Conservation (phyloP, 2,329 filamentous ascomycete genomes). For the Colletotrichum sp. region DNA sequence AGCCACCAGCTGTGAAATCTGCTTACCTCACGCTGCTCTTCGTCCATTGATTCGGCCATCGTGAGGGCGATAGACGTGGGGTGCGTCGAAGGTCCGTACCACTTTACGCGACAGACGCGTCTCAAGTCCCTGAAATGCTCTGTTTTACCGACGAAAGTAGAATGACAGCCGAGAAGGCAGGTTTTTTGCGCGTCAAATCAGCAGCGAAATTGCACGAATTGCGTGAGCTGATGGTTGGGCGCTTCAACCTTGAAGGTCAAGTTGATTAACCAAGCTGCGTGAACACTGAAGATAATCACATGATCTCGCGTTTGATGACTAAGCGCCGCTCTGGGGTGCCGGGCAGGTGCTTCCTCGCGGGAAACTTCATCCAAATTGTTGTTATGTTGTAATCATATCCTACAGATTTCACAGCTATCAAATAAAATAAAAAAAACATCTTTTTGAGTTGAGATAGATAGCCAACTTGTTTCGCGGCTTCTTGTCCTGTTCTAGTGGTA, state of each 20-base stretch:
- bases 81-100: not conserved
- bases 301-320: constrained; percentile 10
- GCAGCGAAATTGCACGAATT: not conserved
- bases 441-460: not conserved
- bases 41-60: constrained; percentile 37
- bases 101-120: constrained; percentile 23
- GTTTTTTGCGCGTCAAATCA: not conserved
- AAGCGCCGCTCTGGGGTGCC: not conserved
- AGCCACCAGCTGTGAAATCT: accelerated
- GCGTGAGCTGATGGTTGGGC: not conserved
- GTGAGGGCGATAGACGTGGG: not conserved
- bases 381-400: not conserved
- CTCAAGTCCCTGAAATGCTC: not conserved
- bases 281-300: not conserved
- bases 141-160: not conserved
- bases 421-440: accelerated
- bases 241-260: not conserved
- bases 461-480: not conserved
- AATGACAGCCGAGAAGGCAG: not conserved
- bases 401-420: not conserved
- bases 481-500: not conserved
- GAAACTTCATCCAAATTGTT: not conserved
- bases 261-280: not conserved
- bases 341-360: not conserved
- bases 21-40: constrained; percentile 42